Conservation (phyloP, 371 early-diverging fungal genomes). For the Mucor mucedo region DNA sequence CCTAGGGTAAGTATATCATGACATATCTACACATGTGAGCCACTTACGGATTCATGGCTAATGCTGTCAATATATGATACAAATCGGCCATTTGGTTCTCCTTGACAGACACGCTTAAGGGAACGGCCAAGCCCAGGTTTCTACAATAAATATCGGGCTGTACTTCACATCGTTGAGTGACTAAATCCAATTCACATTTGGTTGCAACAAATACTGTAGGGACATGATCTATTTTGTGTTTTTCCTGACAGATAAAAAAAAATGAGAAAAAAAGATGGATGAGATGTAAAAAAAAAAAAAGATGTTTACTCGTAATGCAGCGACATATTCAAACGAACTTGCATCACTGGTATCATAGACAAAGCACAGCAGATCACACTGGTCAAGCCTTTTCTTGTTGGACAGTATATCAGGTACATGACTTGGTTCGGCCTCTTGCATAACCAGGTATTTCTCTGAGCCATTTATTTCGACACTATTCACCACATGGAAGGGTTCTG, state of each 20-base stretch:
- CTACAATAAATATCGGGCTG: conserved; percentile 95
- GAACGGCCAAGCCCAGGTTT: conserved; percentile 80
- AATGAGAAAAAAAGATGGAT: no score
- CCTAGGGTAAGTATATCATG: not conserved
- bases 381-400: conserved; percentile 78
- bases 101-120: conserved; percentile 89
- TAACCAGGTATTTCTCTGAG: conserved; percentile 90
- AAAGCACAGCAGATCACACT: conserved; percentile 90
- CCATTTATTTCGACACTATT: conserved; percentile 95
- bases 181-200: conserved; percentile 90
- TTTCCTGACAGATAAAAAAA: conserved; percentile 52
- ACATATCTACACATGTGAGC: not conserved
- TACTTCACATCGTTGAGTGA: conserved; percentile 69
- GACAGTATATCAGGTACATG: conserved; percentile 80
- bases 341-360: conserved; percentile 95
- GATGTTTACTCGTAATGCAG: conserved; percentile 74
- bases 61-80: conserved; percentile 82
- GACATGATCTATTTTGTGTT: conserved; percentile 81
- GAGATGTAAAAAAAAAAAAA: not conserved
- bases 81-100: conserved; percentile 85
- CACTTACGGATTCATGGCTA: conserved; percentile 86
- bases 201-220: conserved; percentile 93
- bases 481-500: conserved; percentile 80
- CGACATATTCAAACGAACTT: conserved; percentile 91
- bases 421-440: conserved; percentile 89